Base-by-base conservation (phyloP, 2,329 filamentous ascomycete genomes). In the Fusarium incarnatum region DNA sequence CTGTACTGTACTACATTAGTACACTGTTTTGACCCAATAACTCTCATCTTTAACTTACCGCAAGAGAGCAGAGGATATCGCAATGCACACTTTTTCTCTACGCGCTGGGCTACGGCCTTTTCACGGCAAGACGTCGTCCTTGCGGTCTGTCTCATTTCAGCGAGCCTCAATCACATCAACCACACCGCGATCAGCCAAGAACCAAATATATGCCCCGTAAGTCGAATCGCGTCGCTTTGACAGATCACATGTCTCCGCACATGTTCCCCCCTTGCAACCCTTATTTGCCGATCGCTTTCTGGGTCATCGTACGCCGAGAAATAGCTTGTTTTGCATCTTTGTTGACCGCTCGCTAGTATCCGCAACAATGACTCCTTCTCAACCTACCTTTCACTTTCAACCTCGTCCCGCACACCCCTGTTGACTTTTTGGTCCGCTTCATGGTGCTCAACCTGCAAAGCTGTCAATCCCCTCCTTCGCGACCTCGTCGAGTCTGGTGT, bases 351-450 rank as follows among this genome's bases (percentile, higher is more conserved):
- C 40, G 52, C 40, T 63, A 89, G 88, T 40, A 83, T 89, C 71
- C 87, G 87, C 67, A 83, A 83, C 50, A 80, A 83, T 47, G 82
- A 85, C 71, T 83, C 87, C 67, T 85, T 90, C 76, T 77, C 84
- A 74, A 86, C 84, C 20, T 86, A 88, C 78, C 82, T 87, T 60
- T 81, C 85, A n/a, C 80, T 88, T 54, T 87, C 85, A 5, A 83
- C 85, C 4, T 86, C 86, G 8, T 81, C 86, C 8, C 81, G 84
- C 45, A 83, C 79, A 5, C 87, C 88, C 4, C 83, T 89, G n/a
- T 74, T 90, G 58, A 89, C 87, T 3, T 79, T 89, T 42, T 90
- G 87, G 88, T 88, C 87, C 0, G 83, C 87, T 1, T 86, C 85
- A 10, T 89, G 84, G 80, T 89, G 88, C 76, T 78, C 83, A 7